phyloP scores from a whole-genome alignment of 345 rosid species.

The Lepidium aucheri region DNA sequence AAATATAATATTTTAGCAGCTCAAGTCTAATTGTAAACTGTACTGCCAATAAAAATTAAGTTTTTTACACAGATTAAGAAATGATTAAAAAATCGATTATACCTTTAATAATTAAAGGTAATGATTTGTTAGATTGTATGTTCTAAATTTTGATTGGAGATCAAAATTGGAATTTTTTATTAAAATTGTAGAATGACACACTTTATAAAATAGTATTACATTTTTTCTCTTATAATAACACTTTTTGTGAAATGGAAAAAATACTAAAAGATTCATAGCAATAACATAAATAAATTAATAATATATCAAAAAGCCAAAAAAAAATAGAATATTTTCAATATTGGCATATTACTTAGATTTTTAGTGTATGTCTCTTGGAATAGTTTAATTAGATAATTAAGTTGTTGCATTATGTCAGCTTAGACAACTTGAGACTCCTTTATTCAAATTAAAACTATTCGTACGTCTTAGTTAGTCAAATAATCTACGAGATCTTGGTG shows the following conservation, averaged over 20 bases:
- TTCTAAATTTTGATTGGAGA: too few species aligned
- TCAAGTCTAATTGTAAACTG: slow-evolving; percentile 27
- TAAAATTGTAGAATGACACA: too few species aligned
- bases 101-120: too few species aligned
- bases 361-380: neutral
- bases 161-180: too few species aligned
- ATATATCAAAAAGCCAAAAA: neutral
- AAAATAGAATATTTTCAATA: neutral
- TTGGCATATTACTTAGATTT: neutral
- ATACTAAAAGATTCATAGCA: slow-evolving; percentile 18
- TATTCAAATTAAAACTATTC: slow-evolving; percentile 14
- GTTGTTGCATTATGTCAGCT: slow-evolving; percentile 27
- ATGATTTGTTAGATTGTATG: too few species aligned
- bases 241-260: too few species aligned
- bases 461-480: slow-evolving; percentile 28
- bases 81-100: too few species aligned
- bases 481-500: slow-evolving; percentile 29
- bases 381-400: slow-evolving; percentile 8
- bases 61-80: too few species aligned
- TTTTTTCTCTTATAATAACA: too few species aligned
- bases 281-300: neutral
- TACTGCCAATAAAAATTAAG: too few species aligned
- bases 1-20: slow-evolving; percentile 30
- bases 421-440: slow-evolving; percentile 18
- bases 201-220: too few species aligned